Percentiles rank a stretch among this genome's conserved stretches.
phyloP scores from a whole-genome alignment of 176 grass and related monocot genomes.

The Calamus simplicifolius region DNA sequence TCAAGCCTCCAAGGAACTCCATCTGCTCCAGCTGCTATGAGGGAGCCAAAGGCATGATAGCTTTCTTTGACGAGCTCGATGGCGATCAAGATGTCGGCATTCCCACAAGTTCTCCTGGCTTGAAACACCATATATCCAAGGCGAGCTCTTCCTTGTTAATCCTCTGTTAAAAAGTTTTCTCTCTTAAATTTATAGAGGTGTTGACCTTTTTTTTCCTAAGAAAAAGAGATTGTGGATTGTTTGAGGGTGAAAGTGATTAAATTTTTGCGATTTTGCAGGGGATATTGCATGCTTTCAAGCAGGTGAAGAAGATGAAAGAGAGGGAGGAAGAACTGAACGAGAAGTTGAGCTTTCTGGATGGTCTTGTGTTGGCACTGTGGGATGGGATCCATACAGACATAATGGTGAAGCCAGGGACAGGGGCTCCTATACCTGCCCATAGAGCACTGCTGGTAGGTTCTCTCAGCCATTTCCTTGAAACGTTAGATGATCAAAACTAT shows the following conservation, averaged over 20 bases:
- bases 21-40: conserved; percentile 64
- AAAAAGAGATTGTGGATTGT: no score
- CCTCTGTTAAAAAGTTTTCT: neutral
- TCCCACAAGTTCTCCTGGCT: neutral
- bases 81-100: neutral
- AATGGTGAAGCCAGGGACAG: conserved; percentile 37
- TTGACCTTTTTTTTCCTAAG: no score
- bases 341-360: conserved; percentile 43
- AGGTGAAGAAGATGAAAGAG: conserved; percentile 47
- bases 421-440: conserved; percentile 57
- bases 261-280: conserved; percentile 28
- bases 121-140: conserved; percentile 27
- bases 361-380: conserved; percentile 35
- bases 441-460: conserved; percentile 58
- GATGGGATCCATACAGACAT: conserved; percentile 78
- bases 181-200: no score
- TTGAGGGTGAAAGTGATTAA: no score
- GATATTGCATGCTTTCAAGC: conserved; percentile 40
- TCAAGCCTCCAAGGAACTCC: conserved; percentile 71
- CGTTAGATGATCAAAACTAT: no score
- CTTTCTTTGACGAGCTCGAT: conserved; percentile 27
- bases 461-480: neutral
- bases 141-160: conserved; percentile 16
- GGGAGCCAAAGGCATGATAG: conserved; percentile 67
- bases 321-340: conserved; percentile 28